Conservation (phyloP, 371 early-diverging fungal species). For the Syncephalastrum sp. region DNA sequence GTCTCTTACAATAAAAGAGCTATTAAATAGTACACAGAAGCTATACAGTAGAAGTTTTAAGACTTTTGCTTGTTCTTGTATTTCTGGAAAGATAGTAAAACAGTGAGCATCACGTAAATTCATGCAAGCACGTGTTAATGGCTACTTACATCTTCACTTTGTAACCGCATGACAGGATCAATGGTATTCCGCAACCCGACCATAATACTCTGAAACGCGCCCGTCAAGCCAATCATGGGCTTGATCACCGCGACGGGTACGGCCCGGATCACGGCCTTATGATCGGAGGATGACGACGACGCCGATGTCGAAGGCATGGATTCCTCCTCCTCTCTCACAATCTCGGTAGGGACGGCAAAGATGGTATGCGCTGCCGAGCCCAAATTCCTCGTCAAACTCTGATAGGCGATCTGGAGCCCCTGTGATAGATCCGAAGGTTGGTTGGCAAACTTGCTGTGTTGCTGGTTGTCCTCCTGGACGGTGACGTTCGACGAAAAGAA, state of each 20-base stretch:
- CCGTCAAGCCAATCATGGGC: slow-evolving; percentile 95
- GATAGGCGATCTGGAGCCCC: slow-evolving; percentile 82
- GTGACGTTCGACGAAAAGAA: slow-evolving; percentile 45
- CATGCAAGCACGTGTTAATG: not conserved
- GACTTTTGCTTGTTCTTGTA: slow-evolving; percentile 6
- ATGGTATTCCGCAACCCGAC: slow-evolving; percentile 88
- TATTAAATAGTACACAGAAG: no score
- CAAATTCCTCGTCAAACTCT: slow-evolving; percentile 74
- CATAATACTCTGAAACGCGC: slow-evolving; percentile 90
- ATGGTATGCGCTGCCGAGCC: slow-evolving; percentile 84
- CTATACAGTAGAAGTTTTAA: no score
- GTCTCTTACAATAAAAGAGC: no score
- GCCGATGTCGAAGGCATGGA: not conserved
- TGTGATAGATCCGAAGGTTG: slow-evolving; percentile 85
- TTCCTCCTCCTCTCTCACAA: slow-evolving; percentile 59
- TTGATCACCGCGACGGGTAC: slow-evolving; percentile 94
- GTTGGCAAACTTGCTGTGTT: slow-evolving; percentile 72
- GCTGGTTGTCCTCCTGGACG: not conserved
- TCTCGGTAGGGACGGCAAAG: slow-evolving; percentile 85
- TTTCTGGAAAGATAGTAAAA: slow-evolving; percentile 5
- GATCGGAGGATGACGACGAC: slow-evolving; percentile 45
- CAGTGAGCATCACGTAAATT: not conserved
- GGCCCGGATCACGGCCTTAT: slow-evolving; percentile 81
- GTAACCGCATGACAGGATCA: slow-evolving; percentile 76
- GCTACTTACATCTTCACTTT: slow-evolving; percentile 78